phyloP scores from a whole-genome alignment of 352 stramenopile genomes.

The Globisporangium okanoganense region DNA sequence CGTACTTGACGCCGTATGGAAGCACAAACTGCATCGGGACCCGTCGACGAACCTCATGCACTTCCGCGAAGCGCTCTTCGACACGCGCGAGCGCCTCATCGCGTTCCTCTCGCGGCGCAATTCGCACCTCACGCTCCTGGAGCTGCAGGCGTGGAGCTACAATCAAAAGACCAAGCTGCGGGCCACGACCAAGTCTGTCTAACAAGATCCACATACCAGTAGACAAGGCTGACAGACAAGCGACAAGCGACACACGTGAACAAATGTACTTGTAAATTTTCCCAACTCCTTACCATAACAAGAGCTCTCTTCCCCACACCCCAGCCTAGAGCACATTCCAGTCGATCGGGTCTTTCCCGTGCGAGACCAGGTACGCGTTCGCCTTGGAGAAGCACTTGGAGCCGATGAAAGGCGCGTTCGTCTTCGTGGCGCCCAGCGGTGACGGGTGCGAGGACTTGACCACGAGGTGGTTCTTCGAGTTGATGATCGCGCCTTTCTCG shows the following conservation, averaged over 20 bases:
- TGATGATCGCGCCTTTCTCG: conserved; percentile 72
- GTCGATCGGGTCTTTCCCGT: conserved; percentile 82
- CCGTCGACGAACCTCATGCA: conserved; percentile 55
- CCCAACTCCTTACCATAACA: not conserved
- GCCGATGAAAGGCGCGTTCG: conserved; percentile 93
- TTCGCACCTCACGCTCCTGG: conserved; percentile 39
- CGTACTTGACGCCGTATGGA: conserved; percentile 57
- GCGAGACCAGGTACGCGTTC: conserved; percentile 70
- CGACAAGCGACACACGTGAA: not conserved
- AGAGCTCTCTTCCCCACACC: not conserved
- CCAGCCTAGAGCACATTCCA: conserved; percentile 53
- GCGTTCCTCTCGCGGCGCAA: conserved; percentile 44
- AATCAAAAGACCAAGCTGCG: conserved; percentile 20
- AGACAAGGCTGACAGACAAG: conserved; percentile 1
- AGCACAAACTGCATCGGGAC: conserved; percentile 42
- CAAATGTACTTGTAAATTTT: not conserved
- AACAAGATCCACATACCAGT: not conserved
- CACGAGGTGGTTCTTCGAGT: conserved; percentile 77
- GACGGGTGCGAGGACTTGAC: conserved; percentile 92
- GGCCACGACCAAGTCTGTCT: conserved; percentile 9
- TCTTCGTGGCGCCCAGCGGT: conserved; percentile 95
- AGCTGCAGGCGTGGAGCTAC: conserved; percentile 49
- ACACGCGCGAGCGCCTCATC: conserved; percentile 43
- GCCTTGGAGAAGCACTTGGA: conserved; percentile 89
- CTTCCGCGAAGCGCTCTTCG: conserved; percentile 53